phyloP scores from a whole-genome alignment of 139 green algal genomes.

The Chlorokybus atmophyticus region DNA sequence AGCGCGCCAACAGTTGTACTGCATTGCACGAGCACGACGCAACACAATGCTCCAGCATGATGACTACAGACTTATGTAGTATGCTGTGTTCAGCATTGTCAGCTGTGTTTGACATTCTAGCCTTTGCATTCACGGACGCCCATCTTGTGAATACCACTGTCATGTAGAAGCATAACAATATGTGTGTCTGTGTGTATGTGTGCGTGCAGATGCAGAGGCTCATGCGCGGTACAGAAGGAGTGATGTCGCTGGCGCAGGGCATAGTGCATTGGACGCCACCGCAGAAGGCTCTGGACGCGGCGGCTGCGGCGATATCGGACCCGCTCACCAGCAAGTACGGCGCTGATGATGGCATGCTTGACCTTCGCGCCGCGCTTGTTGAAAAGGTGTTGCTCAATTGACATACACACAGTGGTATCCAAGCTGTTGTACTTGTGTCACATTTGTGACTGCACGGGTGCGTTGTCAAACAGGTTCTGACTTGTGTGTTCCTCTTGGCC shows the following conservation, averaged over 20 bases:
- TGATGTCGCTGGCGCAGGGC: slow-evolving; percentile 43
- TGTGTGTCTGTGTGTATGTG: too few relatives aligned
- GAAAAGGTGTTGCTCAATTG: slow-evolving; percentile 28
- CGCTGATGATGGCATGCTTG: slow-evolving; percentile 44
- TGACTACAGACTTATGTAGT: too few relatives aligned
- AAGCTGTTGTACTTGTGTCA: not conserved
- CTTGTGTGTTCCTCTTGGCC: not conserved
- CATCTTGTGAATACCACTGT: too few relatives aligned
- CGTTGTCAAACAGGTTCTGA: not conserved
- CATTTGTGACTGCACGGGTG: not conserved
- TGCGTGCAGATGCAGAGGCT: too few relatives aligned
- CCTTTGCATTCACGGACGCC: too few relatives aligned
- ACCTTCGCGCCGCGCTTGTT: slow-evolving; percentile 51
- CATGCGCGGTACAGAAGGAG: too few relatives aligned
- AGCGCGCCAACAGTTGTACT: too few relatives aligned
- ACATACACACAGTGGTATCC: not conserved
- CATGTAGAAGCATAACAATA: too few relatives aligned
- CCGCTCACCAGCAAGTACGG: slow-evolving; percentile 13
- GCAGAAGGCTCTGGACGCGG: slow-evolving; percentile 37
- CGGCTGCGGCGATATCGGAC: slow-evolving; percentile 14
- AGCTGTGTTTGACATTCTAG: too few relatives aligned
- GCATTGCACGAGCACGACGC: too few relatives aligned
- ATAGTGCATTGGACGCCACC: slow-evolving; percentile 74
- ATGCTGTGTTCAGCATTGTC: too few relatives aligned
- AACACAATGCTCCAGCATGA: too few relatives aligned